Percentiles rank a stretch among this genome's conserved stretches.
phyloP scores from a whole-genome alignment of 257 asterid species.

The Leptodermis oblonga region DNA sequence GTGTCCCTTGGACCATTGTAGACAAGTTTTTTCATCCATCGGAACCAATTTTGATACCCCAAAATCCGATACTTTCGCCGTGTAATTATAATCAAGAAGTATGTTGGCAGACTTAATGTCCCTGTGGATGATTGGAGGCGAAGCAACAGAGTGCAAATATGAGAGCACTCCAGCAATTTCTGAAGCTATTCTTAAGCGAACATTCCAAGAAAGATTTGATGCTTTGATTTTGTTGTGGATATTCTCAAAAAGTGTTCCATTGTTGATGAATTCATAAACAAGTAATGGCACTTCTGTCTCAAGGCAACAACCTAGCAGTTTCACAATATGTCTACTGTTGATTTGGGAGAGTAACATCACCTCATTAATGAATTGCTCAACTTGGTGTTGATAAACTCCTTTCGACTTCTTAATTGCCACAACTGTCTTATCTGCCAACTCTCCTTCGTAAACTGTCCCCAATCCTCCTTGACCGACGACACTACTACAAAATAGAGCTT shows the following conservation, averaged over 20 bases:
- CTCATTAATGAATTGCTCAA: slow-evolving; percentile 37
- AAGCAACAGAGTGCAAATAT: slow-evolving; percentile 29
- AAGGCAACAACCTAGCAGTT: slow-evolving; percentile 38
- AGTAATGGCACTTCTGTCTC: slow-evolving; percentile 28
- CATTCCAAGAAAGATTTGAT: slow-evolving; percentile 23
- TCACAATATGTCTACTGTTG: slow-evolving; percentile 30
- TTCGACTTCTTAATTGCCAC: slow-evolving; percentile 17
- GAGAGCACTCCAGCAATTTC: slow-evolving; percentile 33
- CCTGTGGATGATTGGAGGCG: slow-evolving; percentile 40
- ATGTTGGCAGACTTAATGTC: slow-evolving; percentile 33
- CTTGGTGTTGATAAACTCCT: slow-evolving; percentile 17
- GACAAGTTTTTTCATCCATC: slow-evolving; percentile 15
- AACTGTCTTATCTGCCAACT: background rate
- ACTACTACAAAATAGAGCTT: too few relatives aligned
- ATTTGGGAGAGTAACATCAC: slow-evolving; percentile 32
- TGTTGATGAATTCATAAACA: slow-evolving; percentile 34
- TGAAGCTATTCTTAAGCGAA: slow-evolving; percentile 27
- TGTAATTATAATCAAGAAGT: slow-evolving; percentile 30
- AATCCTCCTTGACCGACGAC: slow-evolving; percentile 20
- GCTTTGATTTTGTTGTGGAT: slow-evolving; percentile 21
- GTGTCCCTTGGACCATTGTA: slow-evolving; percentile 36
- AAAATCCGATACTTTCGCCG: slow-evolving; percentile 29
- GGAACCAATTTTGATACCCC: slow-evolving; percentile 34
- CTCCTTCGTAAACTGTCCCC: slow-evolving; percentile 23
- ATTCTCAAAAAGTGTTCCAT: slow-evolving; percentile 29